phyloP scores from a whole-genome alignment of 305 asterid species.

The Rubia occidens region DNA sequence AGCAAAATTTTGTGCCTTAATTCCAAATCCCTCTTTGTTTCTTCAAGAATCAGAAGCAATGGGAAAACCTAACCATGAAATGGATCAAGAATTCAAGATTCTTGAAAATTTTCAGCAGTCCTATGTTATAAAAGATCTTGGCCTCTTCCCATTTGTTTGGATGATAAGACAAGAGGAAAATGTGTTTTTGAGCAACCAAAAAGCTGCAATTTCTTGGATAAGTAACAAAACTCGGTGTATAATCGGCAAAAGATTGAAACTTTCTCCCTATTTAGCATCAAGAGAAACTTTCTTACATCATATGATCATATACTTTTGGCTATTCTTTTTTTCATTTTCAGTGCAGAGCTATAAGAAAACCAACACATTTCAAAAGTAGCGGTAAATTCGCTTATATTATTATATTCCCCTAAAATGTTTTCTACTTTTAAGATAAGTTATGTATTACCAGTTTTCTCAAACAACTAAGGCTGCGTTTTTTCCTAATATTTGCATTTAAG shows the following conservation, averaged over 20 bases:
- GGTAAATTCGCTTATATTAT: no score
- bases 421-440: no score
- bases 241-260: neutral
- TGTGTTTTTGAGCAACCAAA: neutral
- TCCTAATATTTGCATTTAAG: no score
- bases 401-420: no score
- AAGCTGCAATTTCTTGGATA: neutral
- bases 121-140: neutral
- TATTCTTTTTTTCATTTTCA: no score
- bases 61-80: neutral
- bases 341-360: no score
- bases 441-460: no score
- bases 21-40: neutral
- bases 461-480: no score
- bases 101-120: neutral
- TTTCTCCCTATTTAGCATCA: neutral
- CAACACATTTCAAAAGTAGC: no score
- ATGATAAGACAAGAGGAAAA: neutral
- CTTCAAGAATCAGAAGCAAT: neutral
- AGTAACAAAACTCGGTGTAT: neutral
- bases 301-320: neutral
- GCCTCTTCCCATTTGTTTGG: conserved; percentile 3
- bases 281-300: neutral
- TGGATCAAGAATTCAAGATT: neutral
- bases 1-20: neutral